These are phyloP conservation scores for Xanthoconium stramineum DNA, from an alignment of 768 basidiomycete species.

Conservation along the genomic window DNA sequence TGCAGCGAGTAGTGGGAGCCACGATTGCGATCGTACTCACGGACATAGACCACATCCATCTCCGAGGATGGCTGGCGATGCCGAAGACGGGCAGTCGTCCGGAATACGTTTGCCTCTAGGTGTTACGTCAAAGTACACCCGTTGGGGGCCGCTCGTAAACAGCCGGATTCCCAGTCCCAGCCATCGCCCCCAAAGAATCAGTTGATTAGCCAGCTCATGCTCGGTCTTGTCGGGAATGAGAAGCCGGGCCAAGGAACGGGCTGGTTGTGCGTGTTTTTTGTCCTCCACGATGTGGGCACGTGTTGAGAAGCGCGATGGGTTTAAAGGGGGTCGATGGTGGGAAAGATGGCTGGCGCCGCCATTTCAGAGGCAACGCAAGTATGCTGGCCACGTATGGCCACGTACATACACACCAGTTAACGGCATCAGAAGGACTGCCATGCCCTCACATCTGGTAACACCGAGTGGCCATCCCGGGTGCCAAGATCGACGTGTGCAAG, in stretches of 20 bases:
- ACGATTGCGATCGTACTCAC: conserved; percentile 7
- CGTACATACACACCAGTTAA: too few species aligned
- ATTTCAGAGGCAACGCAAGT: too few species aligned
- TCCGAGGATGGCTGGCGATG: conserved; percentile 11
- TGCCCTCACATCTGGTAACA: not conserved
- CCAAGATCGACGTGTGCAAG: not conserved
- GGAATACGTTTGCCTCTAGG: conserved; percentile 25
- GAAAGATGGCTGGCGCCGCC: not conserved
- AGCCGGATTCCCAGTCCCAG: conserved; percentile 14
- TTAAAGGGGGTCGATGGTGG: not conserved
- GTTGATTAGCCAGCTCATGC: conserved; percentile 44
- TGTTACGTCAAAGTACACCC: conserved; percentile 54
- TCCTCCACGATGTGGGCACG: conserved; percentile 25
- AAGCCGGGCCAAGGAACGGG: conserved; percentile 45
- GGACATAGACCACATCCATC: conserved; percentile 5
- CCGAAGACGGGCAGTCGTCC: conserved; percentile 1
- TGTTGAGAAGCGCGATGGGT: conserved; percentile 7
- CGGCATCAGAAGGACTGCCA: not conserved
- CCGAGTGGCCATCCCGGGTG: not conserved
- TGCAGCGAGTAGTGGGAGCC: conserved; percentile 21
- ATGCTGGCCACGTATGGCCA: too few species aligned
- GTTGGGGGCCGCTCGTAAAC: conserved; percentile 39
- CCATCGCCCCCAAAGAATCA: conserved; percentile 43
- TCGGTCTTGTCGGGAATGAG: conserved; percentile 31
- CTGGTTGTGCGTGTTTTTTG: conserved; percentile 49